Evolutionary conservation across 768 basidiomycete genomes (phyloP), one percentile per base, ranked within the genome.

Genomic region (Kwoniella sp.): DNA sequence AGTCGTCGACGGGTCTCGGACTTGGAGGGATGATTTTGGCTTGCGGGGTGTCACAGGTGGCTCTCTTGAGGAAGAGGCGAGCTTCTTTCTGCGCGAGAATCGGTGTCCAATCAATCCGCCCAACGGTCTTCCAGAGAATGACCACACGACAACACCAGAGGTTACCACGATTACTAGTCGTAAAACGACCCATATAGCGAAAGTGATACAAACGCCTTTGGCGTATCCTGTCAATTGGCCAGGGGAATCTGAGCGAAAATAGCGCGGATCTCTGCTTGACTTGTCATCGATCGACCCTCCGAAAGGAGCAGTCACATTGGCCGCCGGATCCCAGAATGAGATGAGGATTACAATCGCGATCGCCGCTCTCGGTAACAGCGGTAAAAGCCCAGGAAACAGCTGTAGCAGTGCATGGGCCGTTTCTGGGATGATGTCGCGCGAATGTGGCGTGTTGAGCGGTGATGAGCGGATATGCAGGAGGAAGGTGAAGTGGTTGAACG

Each of bases 401-500:
- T 95, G 93, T 0, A 92, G 87, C 70, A 90, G 90, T 74, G 87
- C 87, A 83, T 87, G 90, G 77, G 86, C 90, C 15, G 88, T 88
- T 81, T 95, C 92, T n/a, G 92, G 89, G 50, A 93, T 82, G 61
- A 85, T 85, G 66, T 87, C 85, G 52, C 83, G 83, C 63, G 84
- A 55, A 65, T 74, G 61, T 84, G 85, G 51, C 12, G 75, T 78
- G 53, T 53, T 58, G 17, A 73, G 70, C 0, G 91, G 89, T 28
- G 88, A 86, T 67, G 83, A 83, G 47, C 92, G 89, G 69, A 93
- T 84, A 79, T 93, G 86, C 64, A 88, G 86, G 71, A 93, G 83
- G 83, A 93, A 93, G 80, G 88, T 89, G 80, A 92, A 93, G 81
- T 88, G 87, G 58, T 86, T 86, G 82, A 89, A 93, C 17, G 90